phyloP scores from a whole-genome alignment of 768 basidiomycete species.

The Mycena amicta region DNA sequence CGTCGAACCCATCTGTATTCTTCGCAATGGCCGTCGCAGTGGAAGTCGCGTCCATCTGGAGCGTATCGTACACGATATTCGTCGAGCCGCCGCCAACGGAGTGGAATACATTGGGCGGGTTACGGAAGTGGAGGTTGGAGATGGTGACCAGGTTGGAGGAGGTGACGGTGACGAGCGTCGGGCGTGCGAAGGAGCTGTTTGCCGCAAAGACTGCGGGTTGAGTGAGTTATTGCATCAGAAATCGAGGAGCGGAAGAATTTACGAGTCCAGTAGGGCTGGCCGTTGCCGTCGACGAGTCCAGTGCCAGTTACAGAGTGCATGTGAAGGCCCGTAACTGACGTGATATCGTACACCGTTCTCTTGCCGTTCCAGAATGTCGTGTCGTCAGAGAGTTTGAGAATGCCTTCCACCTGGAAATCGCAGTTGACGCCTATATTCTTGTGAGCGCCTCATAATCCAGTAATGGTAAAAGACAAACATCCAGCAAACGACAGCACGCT shows the following conservation, averaged over 20 bases:
- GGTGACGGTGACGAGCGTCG: constrained; percentile 31
- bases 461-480: constrained; percentile 18
- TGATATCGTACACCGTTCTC: constrained; percentile 26
- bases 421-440: constrained; percentile 23
- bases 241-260: not conserved
- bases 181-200: constrained; percentile 31
- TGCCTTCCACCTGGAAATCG: constrained; percentile 34
- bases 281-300: constrained; percentile 35
- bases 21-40: constrained; percentile 29
- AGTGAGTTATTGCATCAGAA: not conserved
- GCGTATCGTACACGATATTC: constrained; percentile 28
- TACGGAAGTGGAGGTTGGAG: constrained; percentile 32
- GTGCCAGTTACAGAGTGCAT: constrained; percentile 32
- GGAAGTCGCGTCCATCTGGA: constrained; percentile 30
- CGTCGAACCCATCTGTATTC: constrained; percentile 36
- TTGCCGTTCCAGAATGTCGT: constrained; percentile 32
- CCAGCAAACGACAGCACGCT: constrained; percentile 32
- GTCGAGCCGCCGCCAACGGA: constrained; percentile 31
- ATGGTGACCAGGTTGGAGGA: constrained; percentile 32
- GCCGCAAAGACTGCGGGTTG: constrained; percentile 26
- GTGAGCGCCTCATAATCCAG: too few species aligned
- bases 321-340: constrained; percentile 25
- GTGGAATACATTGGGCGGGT: constrained; percentile 35
- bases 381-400: constrained; percentile 31
- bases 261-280: constrained; percentile 33